phyloP scores from a whole-genome alignment of 2,329 filamentous ascomycete genomes.

The Xylariaceae sp. region DNA sequence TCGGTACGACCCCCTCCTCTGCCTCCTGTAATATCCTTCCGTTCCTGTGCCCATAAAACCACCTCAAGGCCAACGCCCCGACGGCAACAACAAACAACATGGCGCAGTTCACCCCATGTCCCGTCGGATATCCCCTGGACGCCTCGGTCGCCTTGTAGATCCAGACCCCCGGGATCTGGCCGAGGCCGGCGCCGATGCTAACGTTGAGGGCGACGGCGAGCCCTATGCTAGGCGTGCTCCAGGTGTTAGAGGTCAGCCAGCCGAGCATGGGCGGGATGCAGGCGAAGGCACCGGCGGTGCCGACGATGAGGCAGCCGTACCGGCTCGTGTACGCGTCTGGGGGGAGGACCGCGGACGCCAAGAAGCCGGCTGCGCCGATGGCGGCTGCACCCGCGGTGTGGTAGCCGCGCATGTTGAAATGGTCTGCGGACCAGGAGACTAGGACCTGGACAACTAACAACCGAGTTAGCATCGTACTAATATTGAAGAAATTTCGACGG shows the following conservation, averaged over 20 bases:
- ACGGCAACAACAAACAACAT: slow-evolving; percentile 37
- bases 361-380: slow-evolving; percentile 53
- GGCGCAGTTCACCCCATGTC: slow-evolving; percentile 60
- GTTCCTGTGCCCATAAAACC: slow-evolving; percentile 58
- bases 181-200: slow-evolving; percentile 65
- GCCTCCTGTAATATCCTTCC: slow-evolving; percentile 38
- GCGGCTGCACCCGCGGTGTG: slow-evolving; percentile 48
- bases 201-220: slow-evolving; percentile 73
- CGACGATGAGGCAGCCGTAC: slow-evolving; percentile 73
- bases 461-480: too few species aligned
- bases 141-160: slow-evolving; percentile 70
- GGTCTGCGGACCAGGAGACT: slow-evolving; percentile 64
- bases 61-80: slow-evolving; percentile 44
- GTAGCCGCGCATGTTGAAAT: slow-evolving; percentile 56
- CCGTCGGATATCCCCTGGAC: slow-evolving; percentile 65
- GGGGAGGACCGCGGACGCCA: slow-evolving; percentile 66
- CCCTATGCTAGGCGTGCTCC: slow-evolving; percentile 65
- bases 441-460: slow-evolving; percentile 42
- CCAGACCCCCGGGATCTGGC: slow-evolving; percentile 74
- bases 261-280: slow-evolving; percentile 71
- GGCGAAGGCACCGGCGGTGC: slow-evolving; percentile 66
- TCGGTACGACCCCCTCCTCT: slow-evolving; percentile 36
- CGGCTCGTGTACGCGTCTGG: slow-evolving; percentile 59
- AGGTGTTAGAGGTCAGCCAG: slow-evolving; percentile 71
- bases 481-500: too few species aligned